Evolutionary conservation across 306 rosid genomes (phyloP), one percentile per base, ranked within the genome.

Genomic region (Sechiopsis laciniata): DNA sequence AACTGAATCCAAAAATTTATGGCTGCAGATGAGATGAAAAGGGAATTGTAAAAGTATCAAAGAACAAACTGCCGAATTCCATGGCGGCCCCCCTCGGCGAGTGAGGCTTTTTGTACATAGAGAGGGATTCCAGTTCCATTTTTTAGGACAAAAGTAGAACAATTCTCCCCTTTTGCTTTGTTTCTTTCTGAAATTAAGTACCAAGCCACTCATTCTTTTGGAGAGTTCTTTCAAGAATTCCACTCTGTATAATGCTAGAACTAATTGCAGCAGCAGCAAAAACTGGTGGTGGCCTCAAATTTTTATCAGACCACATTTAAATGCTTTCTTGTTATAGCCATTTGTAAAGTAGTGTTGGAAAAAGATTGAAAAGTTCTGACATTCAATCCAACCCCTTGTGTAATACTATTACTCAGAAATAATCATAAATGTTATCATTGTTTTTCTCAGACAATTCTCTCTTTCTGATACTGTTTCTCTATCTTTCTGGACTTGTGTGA

Each of bases 61-160:
- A 55, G 9, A 50, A 66, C 22, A 62, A 74, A 75, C 73, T 37
- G 77, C 59, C 68, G 78, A 72, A 73, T 73, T 79, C 79, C 77
- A 53, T 76, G 63, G 73, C 58, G 77, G 80, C 80, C 83, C 77
- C 67, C 76, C 32, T 46, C 2, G 21, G 63, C 62, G 55, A 65
- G 73, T n/a, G 75, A 83, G 78, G 82, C 82, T 68, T 73, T 59
- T 65, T 83, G 89, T 83, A 86, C 35, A 83, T 86, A 86, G 68
- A 73, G 82, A 58, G 74, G 72, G 71, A 62, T 70, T 66, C 78
- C 86, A 76, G 76, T 62, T 71, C 74, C 80, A 71, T 71, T 75
- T 73, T 76, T 78, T 21, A 72, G 82, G 80, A 82, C 74, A 75
- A 74, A 74, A 74, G 9, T 73, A 71, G 75, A 68, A 74, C 48